Conservation (phyloP, 116 monocot species). For the Papilionanthe hybrid region DNA sequence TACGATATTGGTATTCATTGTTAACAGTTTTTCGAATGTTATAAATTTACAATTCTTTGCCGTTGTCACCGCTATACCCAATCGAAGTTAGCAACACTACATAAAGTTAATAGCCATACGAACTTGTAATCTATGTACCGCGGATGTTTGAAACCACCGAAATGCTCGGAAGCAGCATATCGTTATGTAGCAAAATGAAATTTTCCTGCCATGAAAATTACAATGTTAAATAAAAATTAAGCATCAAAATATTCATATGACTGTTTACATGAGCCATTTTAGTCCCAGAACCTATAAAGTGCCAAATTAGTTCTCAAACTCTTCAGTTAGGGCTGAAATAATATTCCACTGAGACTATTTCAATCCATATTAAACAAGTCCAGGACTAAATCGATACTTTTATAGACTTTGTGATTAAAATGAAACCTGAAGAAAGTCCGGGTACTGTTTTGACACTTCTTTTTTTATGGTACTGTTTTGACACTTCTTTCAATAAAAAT, state of each 20-base stretch:
- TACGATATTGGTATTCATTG: not conserved
- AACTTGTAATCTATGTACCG: not conserved
- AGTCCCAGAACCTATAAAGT: too few species aligned
- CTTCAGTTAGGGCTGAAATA: too few species aligned
- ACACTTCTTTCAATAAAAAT: not conserved
- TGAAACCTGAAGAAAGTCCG: too few species aligned
- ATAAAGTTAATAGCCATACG: not conserved
- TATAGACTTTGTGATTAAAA: too few species aligned
- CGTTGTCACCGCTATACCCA: not conserved
- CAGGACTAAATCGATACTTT: too few species aligned
- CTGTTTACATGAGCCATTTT: too few species aligned
- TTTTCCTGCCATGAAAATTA: not conserved
- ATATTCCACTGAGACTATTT: too few species aligned
- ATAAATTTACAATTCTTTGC: not conserved
- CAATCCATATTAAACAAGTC: too few species aligned
- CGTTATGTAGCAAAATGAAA: not conserved
- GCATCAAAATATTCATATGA: too few species aligned
- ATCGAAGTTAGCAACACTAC: not conserved
- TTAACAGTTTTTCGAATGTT: not conserved
- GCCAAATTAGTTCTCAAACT: too few species aligned
- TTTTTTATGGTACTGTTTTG: not conserved
- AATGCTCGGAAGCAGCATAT: not conserved
- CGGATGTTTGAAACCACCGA: not conserved
- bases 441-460: not conserved
- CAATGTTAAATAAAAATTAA: not conserved